Evolutionary conservation across 1,139 yeast genomes (phyloP), one percentile per base, ranked within the genome.

Genomic region (Nakaseomyces delphensis): DNA sequence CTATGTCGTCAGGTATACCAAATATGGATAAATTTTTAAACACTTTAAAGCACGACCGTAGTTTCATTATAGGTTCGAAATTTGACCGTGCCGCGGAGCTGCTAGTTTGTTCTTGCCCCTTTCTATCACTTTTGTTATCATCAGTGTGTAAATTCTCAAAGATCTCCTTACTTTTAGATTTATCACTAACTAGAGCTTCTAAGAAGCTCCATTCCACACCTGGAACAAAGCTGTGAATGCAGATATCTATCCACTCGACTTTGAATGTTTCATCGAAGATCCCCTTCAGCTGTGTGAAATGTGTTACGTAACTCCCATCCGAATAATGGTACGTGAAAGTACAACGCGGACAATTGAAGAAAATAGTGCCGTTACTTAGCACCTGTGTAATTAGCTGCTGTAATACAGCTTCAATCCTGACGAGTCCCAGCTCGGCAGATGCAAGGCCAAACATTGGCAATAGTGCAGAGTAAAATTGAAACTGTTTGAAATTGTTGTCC

Each of bases 161-260:
- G 1, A 53, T 50, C n/a, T 54, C 45, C 14, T 43, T 43, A 21
- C 51, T 48, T 31, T 53, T 52, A 6, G 46, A 36, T 29, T 54
- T 56, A 42, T 57, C 59, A 14, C 53, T 44, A 6, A 65, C 39
- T 15, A 64, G 43, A 32, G 55, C 57, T 41, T 65, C 68, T 32
- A 65, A 45, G 2, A 66, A 57, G 14, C 60, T 65, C 66, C 71
- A 67, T 49, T 72, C 74, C 20, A 72, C 55, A n/a, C 73, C 73
- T 0, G 72, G 68, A 35, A 60, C 64, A 53, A 62, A 73, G 40
- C 61, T 73, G 46, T 58, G 66, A 21, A 76, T 68, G 41, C 71
- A 73, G 48, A 79, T 67, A 54, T 83, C 94, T 41, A 83, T 60
- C 78, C 83, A 80, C 52, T 83, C 93, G 28, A 85, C 73, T 48